phyloP scores from a whole-genome alignment of 2,329 filamentous ascomycete genomes.

The Colletotrichum higginsianum region DNA sequence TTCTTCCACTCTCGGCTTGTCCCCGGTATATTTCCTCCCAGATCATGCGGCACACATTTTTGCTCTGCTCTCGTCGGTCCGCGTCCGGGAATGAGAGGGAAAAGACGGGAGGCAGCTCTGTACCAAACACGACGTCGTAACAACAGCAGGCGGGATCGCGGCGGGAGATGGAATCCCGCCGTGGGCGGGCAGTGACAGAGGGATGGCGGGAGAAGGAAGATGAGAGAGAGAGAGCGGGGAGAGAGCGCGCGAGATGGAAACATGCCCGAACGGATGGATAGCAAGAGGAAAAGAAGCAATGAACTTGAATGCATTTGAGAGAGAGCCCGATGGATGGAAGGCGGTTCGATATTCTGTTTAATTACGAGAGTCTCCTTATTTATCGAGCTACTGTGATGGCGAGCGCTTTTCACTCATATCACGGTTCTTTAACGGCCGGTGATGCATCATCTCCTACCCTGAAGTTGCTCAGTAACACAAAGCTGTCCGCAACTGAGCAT shows the following conservation, averaged over 20 bases:
- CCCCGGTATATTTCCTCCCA: constrained; percentile 34
- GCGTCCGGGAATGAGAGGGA: constrained; percentile 28
- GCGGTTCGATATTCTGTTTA: constrained; percentile 44
- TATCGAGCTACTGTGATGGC: neutral
- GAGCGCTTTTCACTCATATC: neutral
- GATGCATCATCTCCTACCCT: neutral
- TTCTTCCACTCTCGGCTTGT: constrained; percentile 37
- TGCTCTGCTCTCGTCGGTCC: constrained; percentile 34
- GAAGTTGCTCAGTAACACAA: too few relatives aligned
- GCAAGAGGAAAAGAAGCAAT: constrained; percentile 43
- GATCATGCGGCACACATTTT: constrained; percentile 32
- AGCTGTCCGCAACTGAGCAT: neutral
- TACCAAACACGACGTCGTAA: constrained; percentile 41
- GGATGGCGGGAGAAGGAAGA: constrained; percentile 4
- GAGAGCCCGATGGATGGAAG: constrained; percentile 39
- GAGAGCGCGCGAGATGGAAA: neutral
- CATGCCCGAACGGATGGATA: constrained; percentile 40
- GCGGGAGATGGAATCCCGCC: constrained; percentile 13
- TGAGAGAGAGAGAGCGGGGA: constrained; percentile 10
- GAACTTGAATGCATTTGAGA: constrained; percentile 43
- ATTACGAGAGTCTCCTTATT: constrained; percentile 44
- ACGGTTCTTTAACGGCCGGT: neutral
- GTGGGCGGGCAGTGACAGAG: neutral
- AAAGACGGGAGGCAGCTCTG: constrained; percentile 30
- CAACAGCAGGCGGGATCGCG: constrained; percentile 25